Evolutionary conservation across 2,329 filamentous ascomycete genomes (phyloP).

Genomic region (Didymella pomorum): DNA sequence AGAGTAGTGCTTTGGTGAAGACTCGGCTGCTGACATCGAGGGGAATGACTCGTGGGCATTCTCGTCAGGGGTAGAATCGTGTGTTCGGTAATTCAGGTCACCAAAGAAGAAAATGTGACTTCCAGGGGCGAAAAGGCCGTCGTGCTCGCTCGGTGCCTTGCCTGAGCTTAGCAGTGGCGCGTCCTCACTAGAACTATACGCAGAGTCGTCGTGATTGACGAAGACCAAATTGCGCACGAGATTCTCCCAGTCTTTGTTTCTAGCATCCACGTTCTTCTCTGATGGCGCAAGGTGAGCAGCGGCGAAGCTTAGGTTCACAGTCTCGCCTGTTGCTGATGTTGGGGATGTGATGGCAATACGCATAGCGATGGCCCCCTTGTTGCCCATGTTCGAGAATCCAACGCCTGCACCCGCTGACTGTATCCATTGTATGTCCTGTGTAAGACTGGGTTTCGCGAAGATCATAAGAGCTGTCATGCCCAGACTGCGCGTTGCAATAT

Average conservation of each 20-base stretch:
- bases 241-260: conserved; percentile 88
- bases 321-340: conserved; percentile 45
- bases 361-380: conserved; percentile 90
- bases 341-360: conserved; percentile 67
- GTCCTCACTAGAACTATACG: conserved; percentile 44
- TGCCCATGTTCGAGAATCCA: conserved; percentile 87
- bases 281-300: conserved; percentile 88
- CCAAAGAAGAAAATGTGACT: conserved; percentile 86
- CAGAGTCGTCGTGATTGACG: conserved; percentile 48
- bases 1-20: conserved; percentile 67
- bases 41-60: conserved; percentile 69
- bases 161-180: conserved; percentile 39
- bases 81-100: conserved; percentile 94
- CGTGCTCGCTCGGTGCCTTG: conserved; percentile 51
- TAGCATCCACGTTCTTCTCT: conserved; percentile 76
- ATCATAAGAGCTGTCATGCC: conserved; percentile 92
- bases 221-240: conserved; percentile 86
- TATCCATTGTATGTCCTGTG: conserved; percentile 68
- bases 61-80: conserved; percentile 68
- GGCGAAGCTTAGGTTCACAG: conserved; percentile 80
- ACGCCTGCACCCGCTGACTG: conserved; percentile 85
- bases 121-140: conserved; percentile 76
- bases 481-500: conserved; percentile 75
- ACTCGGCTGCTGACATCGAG: conserved; percentile 59
- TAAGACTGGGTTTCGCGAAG: conserved; percentile 72